Base-by-base conservation (phyloP, 176 grass and related monocot species). In the Cymbopogon citratus region DNA sequence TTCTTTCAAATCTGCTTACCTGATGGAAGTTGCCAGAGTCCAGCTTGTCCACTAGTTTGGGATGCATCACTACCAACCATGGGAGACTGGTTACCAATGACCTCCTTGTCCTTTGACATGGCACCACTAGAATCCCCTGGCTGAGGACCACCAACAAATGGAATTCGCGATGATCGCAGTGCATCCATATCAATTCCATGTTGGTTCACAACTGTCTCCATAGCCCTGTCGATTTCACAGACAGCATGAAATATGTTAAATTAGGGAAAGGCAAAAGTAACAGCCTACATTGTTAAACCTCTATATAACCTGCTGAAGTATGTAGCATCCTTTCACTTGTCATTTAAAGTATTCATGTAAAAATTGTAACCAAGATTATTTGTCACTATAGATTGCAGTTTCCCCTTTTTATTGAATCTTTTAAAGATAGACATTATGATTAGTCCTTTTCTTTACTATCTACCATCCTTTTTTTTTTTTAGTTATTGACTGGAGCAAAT, bases 151-250 rank as follows among this genome's bases (percentile, higher is more conserved):
- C 89, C 89, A 66, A 89, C 48, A 74, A 95, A 83, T 66, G 92
- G 95, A 80, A 94, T 82, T 52, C 86, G 87, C 4, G 87, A 91
- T 66, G 93, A 92, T 38, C 84, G 88, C 78, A 99, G 69, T 44
- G 87, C 85, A 43, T 99, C 87, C 87, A 99, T 95, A 86, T 99
- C 91, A 76, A 99, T 88, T 84, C 91, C 89, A 80, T 99, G 87
- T 87, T 99, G 96, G 74, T 79, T 95, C 84, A 99, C 89, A 73
- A 99, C 96, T 83, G 87, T 99, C 85, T 99, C 96, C 89, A 99
- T 93, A 44, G 96, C 96, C 87, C 96, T 99, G 87, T 54, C 8
- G 3, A 77, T 63, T 28, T 77, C 65, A 39, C 68, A 71, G 66
- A 81, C 66, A 74, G 33, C 56, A 71, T 7, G 6, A 34, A 35